A percentile compares a stretch with the other conserved stretches of the same genome.
phyloP scores from a whole-genome alignment of 495 filamentous ascomycete genomes.

The Talaromyces liani region DNA sequence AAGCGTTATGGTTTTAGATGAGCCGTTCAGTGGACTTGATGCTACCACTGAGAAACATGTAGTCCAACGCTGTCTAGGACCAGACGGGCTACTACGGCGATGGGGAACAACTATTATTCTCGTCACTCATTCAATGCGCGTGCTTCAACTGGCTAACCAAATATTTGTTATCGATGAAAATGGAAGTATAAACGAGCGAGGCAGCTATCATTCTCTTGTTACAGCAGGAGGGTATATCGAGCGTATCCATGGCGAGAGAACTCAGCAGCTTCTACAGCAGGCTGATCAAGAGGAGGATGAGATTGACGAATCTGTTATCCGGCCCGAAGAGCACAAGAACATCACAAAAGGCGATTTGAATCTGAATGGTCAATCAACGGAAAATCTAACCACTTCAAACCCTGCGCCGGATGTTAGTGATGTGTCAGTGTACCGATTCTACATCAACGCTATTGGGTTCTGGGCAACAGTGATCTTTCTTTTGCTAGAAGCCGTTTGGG shows the following conservation, averaged over 20 bases:
- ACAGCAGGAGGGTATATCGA: slow-evolving; percentile 37
- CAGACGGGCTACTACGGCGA: slow-evolving; percentile 28
- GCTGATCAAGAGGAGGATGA: slow-evolving; percentile 8
- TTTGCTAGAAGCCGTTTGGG: not conserved
- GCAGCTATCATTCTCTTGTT: slow-evolving; percentile 36
- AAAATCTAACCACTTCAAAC: not conserved
- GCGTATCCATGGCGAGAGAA: not conserved
- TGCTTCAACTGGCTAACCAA: slow-evolving; percentile 40
- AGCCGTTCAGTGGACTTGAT: slow-evolving; percentile 23
- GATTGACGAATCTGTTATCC: not conserved
- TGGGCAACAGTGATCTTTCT: not conserved
- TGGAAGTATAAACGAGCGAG: slow-evolving; percentile 42
- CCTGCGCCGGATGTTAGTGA: slow-evolving; percentile 1
- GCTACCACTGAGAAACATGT: slow-evolving; percentile 36
- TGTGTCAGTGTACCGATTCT: slow-evolving; percentile 12
- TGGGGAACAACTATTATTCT: slow-evolving; percentile 16
- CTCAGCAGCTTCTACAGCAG: not conserved
- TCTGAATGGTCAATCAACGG: not conserved
- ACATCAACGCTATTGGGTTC: slow-evolving; percentile 8
- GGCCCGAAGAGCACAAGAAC: not conserved
- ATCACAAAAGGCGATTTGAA: not conserved
- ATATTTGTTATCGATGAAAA: slow-evolving; percentile 41
- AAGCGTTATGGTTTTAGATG: slow-evolving; percentile 25
- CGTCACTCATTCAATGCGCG: slow-evolving; percentile 13
- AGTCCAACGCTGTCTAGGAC: slow-evolving; percentile 34